A percentile compares a stretch with the other conserved stretches of the same genome.
phyloP scores from a whole-genome alignment of 2,329 filamentous ascomycete species.

The Blastomyces silverae region DNA sequence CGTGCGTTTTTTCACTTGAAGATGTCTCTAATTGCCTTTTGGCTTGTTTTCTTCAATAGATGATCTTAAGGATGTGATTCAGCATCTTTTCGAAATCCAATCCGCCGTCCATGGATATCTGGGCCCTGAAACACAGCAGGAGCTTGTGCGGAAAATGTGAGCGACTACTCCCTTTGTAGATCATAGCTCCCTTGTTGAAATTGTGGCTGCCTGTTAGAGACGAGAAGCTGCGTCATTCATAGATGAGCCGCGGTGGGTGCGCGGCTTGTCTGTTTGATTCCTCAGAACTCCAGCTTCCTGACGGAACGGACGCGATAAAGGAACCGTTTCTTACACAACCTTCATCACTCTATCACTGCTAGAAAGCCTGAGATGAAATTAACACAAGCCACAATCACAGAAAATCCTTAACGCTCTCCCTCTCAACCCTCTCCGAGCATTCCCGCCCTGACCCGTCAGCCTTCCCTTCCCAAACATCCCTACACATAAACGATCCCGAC shows the following conservation, averaged over 20 bases:
- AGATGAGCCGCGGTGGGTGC: background rate
- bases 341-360: background rate
- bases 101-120: conserved; percentile 54
- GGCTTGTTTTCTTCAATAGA: conserved; percentile 28
- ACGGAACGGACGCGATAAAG: background rate
- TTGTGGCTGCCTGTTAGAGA: background rate
- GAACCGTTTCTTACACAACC: background rate
- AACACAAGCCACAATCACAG: conserved; percentile 17
- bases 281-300: background rate
- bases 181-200: background rate
- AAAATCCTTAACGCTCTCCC: conserved; percentile 44
- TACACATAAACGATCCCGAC: conserved; percentile 25
- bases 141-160: conserved; percentile 54
- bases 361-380: background rate
- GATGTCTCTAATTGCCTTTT: conserved; percentile 21
- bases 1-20: background rate
- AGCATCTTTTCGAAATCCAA: conserved; percentile 57
- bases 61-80: conserved; percentile 55
- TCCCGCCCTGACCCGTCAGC: conserved; percentile 30
- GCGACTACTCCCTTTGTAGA: background rate
- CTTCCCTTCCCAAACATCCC: conserved; percentile 11
- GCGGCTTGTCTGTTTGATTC: background rate
- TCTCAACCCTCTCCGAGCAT: conserved; percentile 46
- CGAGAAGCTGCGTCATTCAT: background rate
- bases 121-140: conserved; percentile 50